Evolutionary conservation across 345 rosid genomes (phyloP).

Genomic region (Geranium rotundifolium): DNA sequence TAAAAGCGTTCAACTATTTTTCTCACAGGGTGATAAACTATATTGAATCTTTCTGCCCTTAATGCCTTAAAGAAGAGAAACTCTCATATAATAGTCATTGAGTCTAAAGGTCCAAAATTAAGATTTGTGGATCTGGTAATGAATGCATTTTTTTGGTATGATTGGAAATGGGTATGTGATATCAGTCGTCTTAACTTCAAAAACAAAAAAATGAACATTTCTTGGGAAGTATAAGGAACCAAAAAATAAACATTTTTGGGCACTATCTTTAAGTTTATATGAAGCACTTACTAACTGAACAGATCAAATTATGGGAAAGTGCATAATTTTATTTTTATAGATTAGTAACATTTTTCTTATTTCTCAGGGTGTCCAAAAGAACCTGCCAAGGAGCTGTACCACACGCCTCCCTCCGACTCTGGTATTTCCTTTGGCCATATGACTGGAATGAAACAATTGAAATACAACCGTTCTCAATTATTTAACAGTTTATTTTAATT

Average conservation of each 20-base stretch:
- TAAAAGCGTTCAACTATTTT: too few relatives aligned
- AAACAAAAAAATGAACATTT: too few relatives aligned
- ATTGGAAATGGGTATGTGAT: too few relatives aligned
- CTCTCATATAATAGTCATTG: too few relatives aligned
- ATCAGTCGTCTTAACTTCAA: too few relatives aligned
- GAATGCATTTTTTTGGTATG: too few relatives aligned
- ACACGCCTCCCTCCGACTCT: constrained; percentile 29
- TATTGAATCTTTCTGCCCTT: too few relatives aligned
- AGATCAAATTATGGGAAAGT: neutral
- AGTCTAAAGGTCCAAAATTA: too few relatives aligned
- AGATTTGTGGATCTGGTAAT: too few relatives aligned
- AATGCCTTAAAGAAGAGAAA: too few relatives aligned
- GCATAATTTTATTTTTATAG: neutral
- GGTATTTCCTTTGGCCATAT: constrained; percentile 17
- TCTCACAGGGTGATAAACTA: too few relatives aligned
- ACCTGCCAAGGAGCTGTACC: constrained; percentile 30
- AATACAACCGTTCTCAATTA: neutral
- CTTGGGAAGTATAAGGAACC: too few relatives aligned
- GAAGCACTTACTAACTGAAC: neutral
- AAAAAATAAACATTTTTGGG: neutral
- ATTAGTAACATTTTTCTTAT: neutral
- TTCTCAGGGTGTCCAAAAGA: constrained; percentile 21
- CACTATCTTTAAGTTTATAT: neutral
- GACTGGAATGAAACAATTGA: neutral
- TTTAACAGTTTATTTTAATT: neutral